Evolutionary conservation across 176 grass and related monocot genomes (phyloP).

Genomic region (Panicum miliaceum): DNA sequence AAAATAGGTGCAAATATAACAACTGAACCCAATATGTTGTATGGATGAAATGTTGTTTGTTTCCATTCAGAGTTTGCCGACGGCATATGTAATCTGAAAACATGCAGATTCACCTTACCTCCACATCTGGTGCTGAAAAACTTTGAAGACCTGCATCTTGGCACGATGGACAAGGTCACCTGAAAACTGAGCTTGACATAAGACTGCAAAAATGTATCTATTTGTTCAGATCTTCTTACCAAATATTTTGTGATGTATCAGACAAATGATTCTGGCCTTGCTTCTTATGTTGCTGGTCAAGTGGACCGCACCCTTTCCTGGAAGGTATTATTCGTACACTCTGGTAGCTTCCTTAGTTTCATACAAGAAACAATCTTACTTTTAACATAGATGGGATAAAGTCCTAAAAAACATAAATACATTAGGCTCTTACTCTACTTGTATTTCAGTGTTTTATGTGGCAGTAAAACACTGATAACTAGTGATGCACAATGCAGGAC

Average conservation of each 20-base stretch:
- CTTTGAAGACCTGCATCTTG: slow-evolving; percentile 77
- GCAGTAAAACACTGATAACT: slow-evolving; percentile 7
- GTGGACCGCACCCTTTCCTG: slow-evolving; percentile 76
- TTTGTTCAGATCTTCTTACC: slow-evolving; percentile 10
- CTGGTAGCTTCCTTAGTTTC: not conserved
- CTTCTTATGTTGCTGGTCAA: slow-evolving; percentile 72
- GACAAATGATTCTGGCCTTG: slow-evolving; percentile 79
- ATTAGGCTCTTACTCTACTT: not conserved
- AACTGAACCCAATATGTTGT: not conserved
- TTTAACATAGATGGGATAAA: not conserved
- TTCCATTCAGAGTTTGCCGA: not conserved
- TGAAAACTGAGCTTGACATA: slow-evolving; percentile 12
- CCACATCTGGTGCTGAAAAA: slow-evolving; percentile 78
- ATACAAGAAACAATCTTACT: not conserved
- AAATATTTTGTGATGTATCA: slow-evolving; percentile 50
- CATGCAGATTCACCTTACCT: slow-evolving; percentile 77
- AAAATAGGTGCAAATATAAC: slow-evolving; percentile 67
- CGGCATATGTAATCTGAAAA: not conserved
- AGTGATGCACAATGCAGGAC: slow-evolving; percentile 52
- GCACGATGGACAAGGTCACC: slow-evolving; percentile 73
- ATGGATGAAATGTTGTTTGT: not conserved
- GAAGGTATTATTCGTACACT: slow-evolving; percentile 56
- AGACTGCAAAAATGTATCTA: not conserved
- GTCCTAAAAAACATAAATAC: not conserved
- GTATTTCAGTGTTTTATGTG: not conserved